These are phyloP conservation scores for Chenopodium berlandieri DNA, from an alignment of 148 eudicot species.

Conservation along the genomic window DNA sequence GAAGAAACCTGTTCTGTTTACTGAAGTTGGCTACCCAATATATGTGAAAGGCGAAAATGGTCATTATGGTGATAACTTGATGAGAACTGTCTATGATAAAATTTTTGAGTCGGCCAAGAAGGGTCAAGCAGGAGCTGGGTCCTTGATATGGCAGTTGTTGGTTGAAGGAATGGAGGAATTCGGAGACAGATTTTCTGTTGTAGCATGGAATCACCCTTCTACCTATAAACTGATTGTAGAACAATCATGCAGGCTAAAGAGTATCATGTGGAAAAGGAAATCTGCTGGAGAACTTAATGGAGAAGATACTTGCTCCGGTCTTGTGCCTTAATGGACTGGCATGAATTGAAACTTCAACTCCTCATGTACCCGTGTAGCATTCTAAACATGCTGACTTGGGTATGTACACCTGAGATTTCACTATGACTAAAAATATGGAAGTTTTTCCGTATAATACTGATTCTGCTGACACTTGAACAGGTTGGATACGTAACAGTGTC, in stretches of 20 bases:
- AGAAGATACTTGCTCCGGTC: conserved; percentile 35
- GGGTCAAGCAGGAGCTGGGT: conserved; percentile 48
- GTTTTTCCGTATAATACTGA: not conserved
- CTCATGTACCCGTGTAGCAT: not conserved
- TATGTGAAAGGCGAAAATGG: conserved; percentile 23
- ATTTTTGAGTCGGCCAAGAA: conserved; percentile 45
- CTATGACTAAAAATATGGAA: not conserved
- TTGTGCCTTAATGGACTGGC: conserved; percentile 17
- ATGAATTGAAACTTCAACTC: not conserved
- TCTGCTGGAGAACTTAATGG: conserved; percentile 12
- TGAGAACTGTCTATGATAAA: conserved; percentile 37
- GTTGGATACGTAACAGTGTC: not conserved
- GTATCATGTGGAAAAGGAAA: conserved; percentile 19
- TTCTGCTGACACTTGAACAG: not conserved
- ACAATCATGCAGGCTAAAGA: conserved; percentile 48
- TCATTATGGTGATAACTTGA: conserved; percentile 32
- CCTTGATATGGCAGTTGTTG: conserved; percentile 56
- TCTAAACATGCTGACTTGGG: not conserved
- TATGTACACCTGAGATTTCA: not conserved
- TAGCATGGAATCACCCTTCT: conserved; percentile 46
- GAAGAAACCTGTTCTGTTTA: conserved; percentile 55
- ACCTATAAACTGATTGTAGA: conserved; percentile 40
- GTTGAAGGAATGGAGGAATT: conserved; percentile 46
- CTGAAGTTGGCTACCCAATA: conserved; percentile 50
- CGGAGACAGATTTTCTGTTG: conserved; percentile 40